A percentile compares a stretch with the other conserved stretches of the same genome.
These are phyloP conservation scores for Nepenthes gracilis DNA, from an alignment of 148 eudicot species.

Conservation along the genomic window DNA sequence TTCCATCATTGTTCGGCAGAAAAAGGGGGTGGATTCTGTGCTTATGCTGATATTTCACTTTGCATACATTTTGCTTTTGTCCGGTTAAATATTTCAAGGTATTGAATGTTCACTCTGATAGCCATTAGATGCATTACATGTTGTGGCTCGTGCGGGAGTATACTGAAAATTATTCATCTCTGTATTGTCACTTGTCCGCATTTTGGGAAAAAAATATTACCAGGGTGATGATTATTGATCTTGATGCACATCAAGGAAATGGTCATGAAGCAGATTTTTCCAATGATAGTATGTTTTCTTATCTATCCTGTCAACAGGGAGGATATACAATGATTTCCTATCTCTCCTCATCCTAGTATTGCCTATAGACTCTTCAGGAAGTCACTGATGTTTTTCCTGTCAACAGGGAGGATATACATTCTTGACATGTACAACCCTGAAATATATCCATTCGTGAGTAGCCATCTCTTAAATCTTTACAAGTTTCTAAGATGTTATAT, in stretches of 20 bases:
- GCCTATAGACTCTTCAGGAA: neutral
- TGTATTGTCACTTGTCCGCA: neutral
- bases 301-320: conserved; percentile 25
- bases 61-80: conserved; percentile 72
- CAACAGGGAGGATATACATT: conserved; percentile 76
- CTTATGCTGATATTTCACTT: conserved; percentile 82
- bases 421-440: conserved; percentile 84
- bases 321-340: conserved; percentile 52
- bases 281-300: conserved; percentile 44
- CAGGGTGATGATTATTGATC: conserved; percentile 94
- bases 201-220: conserved; percentile 6
- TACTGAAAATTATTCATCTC: neutral
- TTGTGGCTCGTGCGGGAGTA: neutral
- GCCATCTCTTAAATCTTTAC: conserved; percentile 3
- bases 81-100: conserved; percentile 64
- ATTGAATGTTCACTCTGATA: conserved; percentile 5
- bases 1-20: conserved; percentile 91
- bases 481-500: neutral
- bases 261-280: conserved; percentile 90
- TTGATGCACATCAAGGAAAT: conserved; percentile 99
- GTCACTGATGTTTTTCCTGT: no score
- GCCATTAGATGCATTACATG: neutral
- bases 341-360: neutral
- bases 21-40: conserved; percentile 92
- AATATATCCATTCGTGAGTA: conserved; percentile 81